Evolutionary conservation across 345 rosid species (phyloP), one percentile per base, ranked within the genome.

Genomic region (Moricandia moricandioides): DNA sequence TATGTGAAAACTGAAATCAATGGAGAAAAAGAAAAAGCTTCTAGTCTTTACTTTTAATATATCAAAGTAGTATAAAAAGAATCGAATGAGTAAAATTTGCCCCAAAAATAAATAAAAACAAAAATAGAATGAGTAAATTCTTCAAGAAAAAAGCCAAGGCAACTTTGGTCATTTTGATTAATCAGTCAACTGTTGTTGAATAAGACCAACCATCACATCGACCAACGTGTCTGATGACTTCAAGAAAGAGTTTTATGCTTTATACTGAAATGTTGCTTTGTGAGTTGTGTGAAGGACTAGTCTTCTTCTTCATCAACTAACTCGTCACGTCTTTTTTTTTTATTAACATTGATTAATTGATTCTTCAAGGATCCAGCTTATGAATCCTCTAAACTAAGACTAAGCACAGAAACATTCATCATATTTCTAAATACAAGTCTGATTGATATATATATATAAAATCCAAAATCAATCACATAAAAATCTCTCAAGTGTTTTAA

Each of bases 251-350:
- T 29, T 29, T 2, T 29, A 29, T 29, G 5, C 4, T 29, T 2
- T 29, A 29, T 4, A 29, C 5, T 29, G 5, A 29, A 29, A 3
- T 29, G 37, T 63, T 63, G 64, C 16, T 13, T 37, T 47, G 13
- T n/a, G 17, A 47, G 52, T 47, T 47, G 52, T 27, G n/a, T 6
- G 13, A 9, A 14, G 40, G 13, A 54, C 71, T 56, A 74, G n/a
- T 9, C 24, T 21, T 21, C 7, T 40, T 56, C 73, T 29, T 54
- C 35, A 52, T 62, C 74, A 69, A 69, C 69, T 54, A 75, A 40
- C 65, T 62, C 64, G 8, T 54, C 74, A 67, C 79, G 55, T 75
- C 79, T 14, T 67, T 47, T 67, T 60, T 57, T 18, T 40, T 21
- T 0, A 21, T 45, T n/a, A 26, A 11, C 26, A 47, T 8, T 14